A percentile compares a stretch with the other conserved stretches of the same genome.
These are phyloP conservation scores for Triticum aestivum DNA, from an alignment of 176 grass and related monocot species.

Conservation along the genomic window DNA sequence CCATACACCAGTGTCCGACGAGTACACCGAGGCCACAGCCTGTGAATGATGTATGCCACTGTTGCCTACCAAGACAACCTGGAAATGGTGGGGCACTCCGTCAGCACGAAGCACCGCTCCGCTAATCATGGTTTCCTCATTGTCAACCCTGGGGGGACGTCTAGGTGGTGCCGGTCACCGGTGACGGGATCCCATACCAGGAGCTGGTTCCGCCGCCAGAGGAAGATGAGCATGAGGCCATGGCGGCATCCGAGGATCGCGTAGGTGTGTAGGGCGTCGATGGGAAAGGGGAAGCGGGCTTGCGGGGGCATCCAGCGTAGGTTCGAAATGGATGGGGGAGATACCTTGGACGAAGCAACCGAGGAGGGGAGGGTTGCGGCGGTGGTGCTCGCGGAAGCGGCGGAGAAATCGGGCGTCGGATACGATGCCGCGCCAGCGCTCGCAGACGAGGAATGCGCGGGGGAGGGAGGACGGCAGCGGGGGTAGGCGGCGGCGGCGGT, in stretches of 20 bases:
- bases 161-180: not conserved
- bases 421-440: too few species aligned
- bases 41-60: not conserved
- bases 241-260: not conserved
- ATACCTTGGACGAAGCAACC: too few species aligned
- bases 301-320: not conserved
- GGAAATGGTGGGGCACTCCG: not conserved
- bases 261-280: fast-evolving
- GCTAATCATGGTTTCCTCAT: fast-evolving
- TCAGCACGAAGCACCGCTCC: not conserved
- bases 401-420: too few species aligned
- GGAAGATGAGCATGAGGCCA: not conserved
- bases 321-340: too few species aligned
- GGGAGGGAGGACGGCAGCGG: not conserved
- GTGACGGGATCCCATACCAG: not conserved
- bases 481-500: not conserved
- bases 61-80: not conserved
- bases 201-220: not conserved
- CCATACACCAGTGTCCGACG: not conserved
- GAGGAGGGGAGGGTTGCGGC: too few species aligned
- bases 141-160: not conserved
- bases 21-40: not conserved
- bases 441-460: not conserved
- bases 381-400: too few species aligned
- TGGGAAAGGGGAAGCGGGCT: not conserved